These are phyloP conservation scores for Colletotrichum shisoi DNA, from an alignment of 2,329 filamentous ascomycete genomes.

Conservation along the genomic window DNA sequence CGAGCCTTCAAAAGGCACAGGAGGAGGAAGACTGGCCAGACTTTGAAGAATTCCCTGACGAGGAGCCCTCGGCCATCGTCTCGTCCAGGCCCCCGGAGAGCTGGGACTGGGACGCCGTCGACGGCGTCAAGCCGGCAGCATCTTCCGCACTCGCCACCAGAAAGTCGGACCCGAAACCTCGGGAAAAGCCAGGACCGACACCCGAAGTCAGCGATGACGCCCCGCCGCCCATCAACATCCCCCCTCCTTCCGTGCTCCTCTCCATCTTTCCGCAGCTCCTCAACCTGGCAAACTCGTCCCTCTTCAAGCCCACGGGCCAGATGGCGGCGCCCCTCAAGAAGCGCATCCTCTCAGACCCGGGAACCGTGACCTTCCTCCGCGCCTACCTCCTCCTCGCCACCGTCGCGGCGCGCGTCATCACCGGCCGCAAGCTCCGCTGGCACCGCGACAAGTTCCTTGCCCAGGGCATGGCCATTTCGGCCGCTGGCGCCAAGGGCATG, in stretches of 20 bases:
- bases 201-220: slow-evolving; percentile 45
- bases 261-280: slow-evolving; percentile 78
- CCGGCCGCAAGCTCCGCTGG: slow-evolving; percentile 87
- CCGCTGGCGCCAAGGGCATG: slow-evolving; percentile 82
- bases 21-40: slow-evolving; percentile 60
- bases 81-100: slow-evolving; percentile 43
- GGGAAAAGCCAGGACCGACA: background rate
- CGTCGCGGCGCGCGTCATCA: slow-evolving; percentile 81
- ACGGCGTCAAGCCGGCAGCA: slow-evolving; percentile 43
- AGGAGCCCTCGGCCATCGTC: slow-evolving; percentile 38
- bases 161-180: slow-evolving; percentile 5
- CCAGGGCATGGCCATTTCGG: slow-evolving; percentile 88
- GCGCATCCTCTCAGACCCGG: slow-evolving; percentile 68
- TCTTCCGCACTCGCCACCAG: slow-evolving; percentile 9
- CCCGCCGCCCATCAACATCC: slow-evolving; percentile 82
- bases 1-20: slow-evolving; percentile 36
- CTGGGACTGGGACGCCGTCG: slow-evolving; percentile 62
- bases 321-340: slow-evolving; percentile 64
- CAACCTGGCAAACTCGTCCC: slow-evolving; percentile 66
- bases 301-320: slow-evolving; percentile 72
- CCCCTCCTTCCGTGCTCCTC: slow-evolving; percentile 84
- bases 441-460: slow-evolving; percentile 85
- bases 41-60: slow-evolving; percentile 57
- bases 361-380: slow-evolving; percentile 68
- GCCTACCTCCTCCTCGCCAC: slow-evolving; percentile 69